Evolutionary conservation across 2,329 filamentous ascomycete species (phyloP), one percentile per base, ranked within the genome.

Genomic region (Talaromyces sp.): DNA sequence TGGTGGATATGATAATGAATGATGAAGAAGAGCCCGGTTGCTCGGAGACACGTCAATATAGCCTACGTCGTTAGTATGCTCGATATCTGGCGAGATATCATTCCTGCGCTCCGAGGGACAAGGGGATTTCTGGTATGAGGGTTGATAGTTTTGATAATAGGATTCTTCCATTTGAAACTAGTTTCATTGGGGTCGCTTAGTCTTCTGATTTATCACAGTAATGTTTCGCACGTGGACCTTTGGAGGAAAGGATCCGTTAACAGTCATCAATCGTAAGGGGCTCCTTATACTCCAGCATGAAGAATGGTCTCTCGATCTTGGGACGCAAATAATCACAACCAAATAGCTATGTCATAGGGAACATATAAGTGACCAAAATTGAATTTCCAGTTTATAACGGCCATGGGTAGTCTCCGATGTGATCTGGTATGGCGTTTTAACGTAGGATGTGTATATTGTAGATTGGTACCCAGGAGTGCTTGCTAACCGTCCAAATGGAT

Each of bases 111-210:
- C 35, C 25, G 43, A 21, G 3, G 21, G 51, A 33, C 22, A 56
- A 19, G 45, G 52, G 21, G 45, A 43, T 31, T n/a, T 52, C 45
- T 59, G 57, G 40, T 39, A 53, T 36, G 43, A 21, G 21, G 53
- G 19, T 54, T 48, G 57, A 55, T 48, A 35, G 45, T 31, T 21
- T 37, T 45, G 43, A 43, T 37, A 45, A 51, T 40, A 51, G 45
- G 45, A 54, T 59, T 28, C 43, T 55, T 59, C 57, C 57, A 59
- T 59, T 56, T 55, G 45, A 56, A 36, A 21, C 33, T 43, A 50
- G 22, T 43, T 40, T 56, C 31, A 59, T 56, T 54, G n/a, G 53
- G 36, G 37, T 51, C 57, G 45, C 52, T 21, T 48, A 56, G 21
- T 52, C n/a, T 39, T 52, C 33, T 55, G 35, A 54, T 33, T 55